A percentile compares a stretch with the other conserved stretches of the same genome.
Evolutionary conservation across 768 basidiomycete species (phyloP).

Genomic region (Tricholoma terreum): DNA sequence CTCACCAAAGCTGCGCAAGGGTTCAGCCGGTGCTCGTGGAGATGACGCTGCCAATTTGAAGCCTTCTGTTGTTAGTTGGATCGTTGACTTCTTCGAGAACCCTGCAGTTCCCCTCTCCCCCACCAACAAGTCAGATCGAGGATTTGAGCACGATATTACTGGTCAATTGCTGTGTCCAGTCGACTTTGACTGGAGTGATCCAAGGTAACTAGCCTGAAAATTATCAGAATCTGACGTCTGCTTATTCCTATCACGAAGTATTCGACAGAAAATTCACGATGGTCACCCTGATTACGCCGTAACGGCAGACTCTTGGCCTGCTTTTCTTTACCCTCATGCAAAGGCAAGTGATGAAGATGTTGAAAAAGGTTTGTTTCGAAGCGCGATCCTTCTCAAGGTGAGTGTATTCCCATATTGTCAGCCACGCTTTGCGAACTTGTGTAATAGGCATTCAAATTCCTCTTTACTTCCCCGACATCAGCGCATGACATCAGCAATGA

Average conservation of each 20-base stretch:
- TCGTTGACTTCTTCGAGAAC: not conserved
- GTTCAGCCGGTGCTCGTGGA: constrained; percentile 8
- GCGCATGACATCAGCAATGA: not conserved
- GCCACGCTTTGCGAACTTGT: constrained; percentile 3
- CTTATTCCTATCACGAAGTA: not conserved
- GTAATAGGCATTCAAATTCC: no score
- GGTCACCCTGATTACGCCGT: constrained; percentile 10
- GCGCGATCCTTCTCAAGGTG: constrained; percentile 7
- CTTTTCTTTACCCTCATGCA: constrained; percentile 1
- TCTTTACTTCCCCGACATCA: no score
- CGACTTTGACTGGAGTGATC: no score
- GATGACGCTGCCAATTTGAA: constrained; percentile 9
- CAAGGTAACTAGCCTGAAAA: no score
- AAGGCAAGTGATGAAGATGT: not conserved
- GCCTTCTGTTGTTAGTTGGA: constrained; percentile 4
- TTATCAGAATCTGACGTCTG: no score
- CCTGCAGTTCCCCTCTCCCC: not conserved
- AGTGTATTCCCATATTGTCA: no score
- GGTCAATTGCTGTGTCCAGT: constrained; percentile 15
- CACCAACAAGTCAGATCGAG: constrained; percentile 7
- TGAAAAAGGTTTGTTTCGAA: no score
- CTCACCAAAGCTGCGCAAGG: not conserved
- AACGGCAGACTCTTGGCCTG: no score
- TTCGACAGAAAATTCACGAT: constrained; percentile 2
- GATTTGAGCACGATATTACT: constrained; percentile 13